phyloP scores from a whole-genome alignment of 2,329 filamentous ascomycete species.

The Colletotrichum melonis region DNA sequence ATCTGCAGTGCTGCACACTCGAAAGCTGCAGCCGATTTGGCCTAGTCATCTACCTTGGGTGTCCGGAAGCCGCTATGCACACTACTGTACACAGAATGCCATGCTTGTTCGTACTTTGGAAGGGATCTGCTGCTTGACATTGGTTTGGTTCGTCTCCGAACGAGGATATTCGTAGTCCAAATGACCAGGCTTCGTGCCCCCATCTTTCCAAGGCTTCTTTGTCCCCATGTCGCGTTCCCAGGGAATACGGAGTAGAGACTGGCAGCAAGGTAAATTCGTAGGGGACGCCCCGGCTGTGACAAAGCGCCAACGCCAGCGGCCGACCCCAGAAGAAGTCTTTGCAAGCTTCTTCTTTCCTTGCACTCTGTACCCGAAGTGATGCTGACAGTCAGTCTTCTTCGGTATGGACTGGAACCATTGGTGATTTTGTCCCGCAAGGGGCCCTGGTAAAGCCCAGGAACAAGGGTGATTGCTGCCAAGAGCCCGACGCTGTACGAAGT shows the following conservation, averaged over 20 bases:
- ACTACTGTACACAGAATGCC: not conserved
- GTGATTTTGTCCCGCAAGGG: conserved; percentile 6
- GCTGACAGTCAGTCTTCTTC: not conserved
- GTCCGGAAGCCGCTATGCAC: not conserved
- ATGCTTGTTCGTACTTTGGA: not conserved
- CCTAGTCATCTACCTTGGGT: not conserved
- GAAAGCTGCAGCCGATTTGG: not conserved
- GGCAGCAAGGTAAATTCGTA: not conserved
- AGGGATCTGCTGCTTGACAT: conserved; percentile 14
- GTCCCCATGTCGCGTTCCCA: not conserved
- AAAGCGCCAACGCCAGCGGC: not conserved
- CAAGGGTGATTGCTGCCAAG: conserved; percentile 1
- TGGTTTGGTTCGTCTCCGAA: not conserved
- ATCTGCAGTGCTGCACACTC: not conserved
- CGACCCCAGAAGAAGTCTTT: not conserved
- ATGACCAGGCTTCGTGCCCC: no score
- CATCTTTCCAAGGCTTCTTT: not conserved
- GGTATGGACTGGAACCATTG: not conserved
- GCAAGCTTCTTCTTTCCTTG: no score
- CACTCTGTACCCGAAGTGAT: no score
- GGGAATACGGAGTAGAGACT: not conserved
- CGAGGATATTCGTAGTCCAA: no score
- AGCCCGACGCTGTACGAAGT: not conserved
- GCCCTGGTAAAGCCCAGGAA: not conserved
- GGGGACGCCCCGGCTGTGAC: not conserved